A percentile compares a stretch with the other conserved stretches of the same genome.
phyloP scores from a whole-genome alignment of 208 protist species.

The Crithidia sp. region DNA sequence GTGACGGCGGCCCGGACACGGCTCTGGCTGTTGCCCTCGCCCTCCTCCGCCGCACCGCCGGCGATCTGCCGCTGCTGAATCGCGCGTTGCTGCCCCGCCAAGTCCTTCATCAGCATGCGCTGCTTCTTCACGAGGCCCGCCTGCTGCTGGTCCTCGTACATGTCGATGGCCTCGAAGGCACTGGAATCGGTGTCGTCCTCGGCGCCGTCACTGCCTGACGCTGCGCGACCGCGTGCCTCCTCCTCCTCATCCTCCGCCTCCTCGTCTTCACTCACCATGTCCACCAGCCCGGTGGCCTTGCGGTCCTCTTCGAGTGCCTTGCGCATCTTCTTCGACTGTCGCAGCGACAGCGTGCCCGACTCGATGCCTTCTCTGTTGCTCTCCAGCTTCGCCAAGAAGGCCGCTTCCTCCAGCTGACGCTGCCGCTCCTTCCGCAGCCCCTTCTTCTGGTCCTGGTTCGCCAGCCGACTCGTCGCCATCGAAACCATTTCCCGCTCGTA shows the following conservation, averaged over 20 bases:
- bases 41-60: slow-evolving; percentile 12
- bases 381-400: slow-evolving; percentile 97
- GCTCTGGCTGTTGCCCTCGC: slow-evolving; percentile 14
- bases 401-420: slow-evolving; percentile 97
- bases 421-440: slow-evolving; percentile 98
- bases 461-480: slow-evolving; percentile 98
- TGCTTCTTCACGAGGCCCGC: slow-evolving; percentile 66
- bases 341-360: slow-evolving; percentile 91
- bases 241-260: slow-evolving; percentile 19
- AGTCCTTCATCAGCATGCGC: slow-evolving; percentile 68
- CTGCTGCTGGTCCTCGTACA: slow-evolving; percentile 66
- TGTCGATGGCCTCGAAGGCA: slow-evolving; percentile 70
- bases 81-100: slow-evolving; percentile 35
- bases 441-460: slow-evolving; percentile 99
- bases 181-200: slow-evolving; percentile 11
- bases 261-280: slow-evolving; percentile 33
- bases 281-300: slow-evolving; percentile 29
- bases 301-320: slow-evolving; percentile 81
- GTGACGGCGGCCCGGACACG: slow-evolving; percentile 28
- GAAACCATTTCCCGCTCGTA: slow-evolving; percentile 98
- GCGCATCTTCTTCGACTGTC: slow-evolving; percentile 66
- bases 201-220: background rate
- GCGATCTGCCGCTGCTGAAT: slow-evolving; percentile 33
- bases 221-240: background rate
- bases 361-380: slow-evolving; percentile 97